Conservation (phyloP, 768 basidiomycete species). For the Hygrophorus pudorinus region DNA sequence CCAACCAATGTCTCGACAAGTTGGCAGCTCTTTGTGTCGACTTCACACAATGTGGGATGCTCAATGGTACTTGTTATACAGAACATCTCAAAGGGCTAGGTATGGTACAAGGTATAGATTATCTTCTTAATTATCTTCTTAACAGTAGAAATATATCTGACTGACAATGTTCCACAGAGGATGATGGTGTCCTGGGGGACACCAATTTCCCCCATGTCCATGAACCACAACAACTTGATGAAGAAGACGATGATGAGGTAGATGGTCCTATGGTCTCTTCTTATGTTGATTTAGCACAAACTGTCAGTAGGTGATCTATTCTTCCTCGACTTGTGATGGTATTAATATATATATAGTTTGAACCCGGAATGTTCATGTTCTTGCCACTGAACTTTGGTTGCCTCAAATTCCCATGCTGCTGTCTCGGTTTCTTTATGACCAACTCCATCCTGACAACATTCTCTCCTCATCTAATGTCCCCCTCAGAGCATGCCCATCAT, state of each 20-base stretch:
- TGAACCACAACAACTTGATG: not conserved
- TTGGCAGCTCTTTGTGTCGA: too few relatives aligned
- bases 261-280: not conserved
- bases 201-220: too few relatives aligned
- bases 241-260: conserved; percentile 1
- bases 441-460: not conserved
- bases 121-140: too few relatives aligned
- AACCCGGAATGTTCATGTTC: not conserved
- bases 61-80: too few relatives aligned
- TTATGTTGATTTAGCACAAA: conserved; percentile 1
- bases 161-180: too few relatives aligned
- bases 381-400: not conserved
- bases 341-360: conserved; percentile 1
- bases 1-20: too few relatives aligned
- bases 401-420: conserved; percentile 15
- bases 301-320: not conserved
- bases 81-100: not conserved
- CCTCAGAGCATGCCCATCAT: not conserved
- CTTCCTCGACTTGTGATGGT: not conserved
- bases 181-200: too few relatives aligned
- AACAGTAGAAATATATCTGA: too few relatives aligned
- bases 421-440: conserved; percentile 18
- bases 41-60: too few relatives aligned
- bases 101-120: not conserved
- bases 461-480: not conserved